Evolutionary conservation across 345 rosid genomes (phyloP), one percentile per base, ranked within the genome.

Genomic region (Dimocarpus longan): DNA sequence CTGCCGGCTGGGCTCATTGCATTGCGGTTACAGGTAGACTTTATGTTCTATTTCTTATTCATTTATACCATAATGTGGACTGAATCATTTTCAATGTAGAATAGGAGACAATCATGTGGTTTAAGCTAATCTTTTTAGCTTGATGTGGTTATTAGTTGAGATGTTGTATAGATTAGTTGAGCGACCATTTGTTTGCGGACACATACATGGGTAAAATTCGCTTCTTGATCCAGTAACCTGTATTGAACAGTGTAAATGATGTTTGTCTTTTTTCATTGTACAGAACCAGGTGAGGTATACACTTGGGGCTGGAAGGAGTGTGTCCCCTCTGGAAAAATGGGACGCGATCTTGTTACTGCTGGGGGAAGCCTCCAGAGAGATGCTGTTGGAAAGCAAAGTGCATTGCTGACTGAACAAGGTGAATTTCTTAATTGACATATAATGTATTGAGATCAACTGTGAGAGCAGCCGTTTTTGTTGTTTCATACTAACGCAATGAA

Each of bases 281-380:
- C 87, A 92, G 98, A 87, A 57, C 75, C 76, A 56, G 98, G 93
- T 65, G 98, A 91, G 79, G 85, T 84, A 16, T 93, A 88, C 80
- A 84, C 97, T 19, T 94, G 97, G 98, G 98, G 97, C n/a, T 94
- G 98, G 98, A 94, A 88, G 78, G 97, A 94, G 76, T 93, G 98
- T 74, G 88, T 93, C 50, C 98, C 96, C 63, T 87, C 86, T 6
- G 82, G 83, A 57, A 88, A 88, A 74, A 32, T 79, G 21, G 44
- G 76, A 4, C 76, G 68, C 24, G 89, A 87, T 81, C 56, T 70
- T 52, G 79, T 82, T 78, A 56, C 71, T 7, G 85, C 71, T 7
- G 85, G 78, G 13, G 91, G 87, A 70, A 75, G 80, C 77, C 52
- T 81, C n/a, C 85, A 70, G 18, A 90, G 88, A 80, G 91, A 90